Percentiles rank a stretch among this genome's conserved stretches.
These are phyloP conservation scores for Colletotrichum gigasporum DNA, from an alignment of 2,329 filamentous ascomycete genomes.

Conservation along the genomic window DNA sequence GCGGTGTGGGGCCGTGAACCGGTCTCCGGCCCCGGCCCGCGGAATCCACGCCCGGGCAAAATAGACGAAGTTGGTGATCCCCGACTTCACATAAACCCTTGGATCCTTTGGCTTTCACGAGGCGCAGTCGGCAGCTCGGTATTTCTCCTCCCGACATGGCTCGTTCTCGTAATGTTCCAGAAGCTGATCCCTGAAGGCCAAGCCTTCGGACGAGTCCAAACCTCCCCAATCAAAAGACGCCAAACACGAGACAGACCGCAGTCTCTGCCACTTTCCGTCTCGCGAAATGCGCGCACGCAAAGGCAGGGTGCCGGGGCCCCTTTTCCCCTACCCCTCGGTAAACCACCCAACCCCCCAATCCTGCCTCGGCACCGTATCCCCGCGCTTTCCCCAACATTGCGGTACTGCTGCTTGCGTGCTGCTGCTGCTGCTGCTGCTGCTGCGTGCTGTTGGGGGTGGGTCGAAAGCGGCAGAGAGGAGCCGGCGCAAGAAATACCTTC, in stretches of 20 bases:
- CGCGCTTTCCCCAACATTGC: conserved; percentile 14
- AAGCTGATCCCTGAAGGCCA: background rate
- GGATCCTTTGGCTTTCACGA: too few relatives aligned
- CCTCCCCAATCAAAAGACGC: background rate
- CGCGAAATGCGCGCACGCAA: background rate
- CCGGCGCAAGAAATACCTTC: too few relatives aligned
- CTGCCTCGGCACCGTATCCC: background rate
- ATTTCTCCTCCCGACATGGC: background rate
- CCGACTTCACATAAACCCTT: too few relatives aligned
- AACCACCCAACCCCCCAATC: background rate
- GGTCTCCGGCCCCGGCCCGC: too few relatives aligned
- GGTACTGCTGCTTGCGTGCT: background rate
- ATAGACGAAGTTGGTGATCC: too few relatives aligned
- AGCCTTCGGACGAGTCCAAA: background rate
- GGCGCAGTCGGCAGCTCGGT: too few relatives aligned
- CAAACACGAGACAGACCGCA: background rate
- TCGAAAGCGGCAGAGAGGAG: too few relatives aligned
- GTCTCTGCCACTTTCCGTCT: background rate
- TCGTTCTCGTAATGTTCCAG: conserved; percentile 7
- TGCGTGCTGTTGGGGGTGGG: too few relatives aligned
- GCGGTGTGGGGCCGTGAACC: background rate
- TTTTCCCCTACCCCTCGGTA: background rate
- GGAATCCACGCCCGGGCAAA: too few relatives aligned
- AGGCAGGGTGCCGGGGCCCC: conserved; percentile 14
- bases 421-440: too few relatives aligned